Base-by-base conservation (phyloP, 78 protist genomes). In the Dictyostelium capitatum region DNA sequence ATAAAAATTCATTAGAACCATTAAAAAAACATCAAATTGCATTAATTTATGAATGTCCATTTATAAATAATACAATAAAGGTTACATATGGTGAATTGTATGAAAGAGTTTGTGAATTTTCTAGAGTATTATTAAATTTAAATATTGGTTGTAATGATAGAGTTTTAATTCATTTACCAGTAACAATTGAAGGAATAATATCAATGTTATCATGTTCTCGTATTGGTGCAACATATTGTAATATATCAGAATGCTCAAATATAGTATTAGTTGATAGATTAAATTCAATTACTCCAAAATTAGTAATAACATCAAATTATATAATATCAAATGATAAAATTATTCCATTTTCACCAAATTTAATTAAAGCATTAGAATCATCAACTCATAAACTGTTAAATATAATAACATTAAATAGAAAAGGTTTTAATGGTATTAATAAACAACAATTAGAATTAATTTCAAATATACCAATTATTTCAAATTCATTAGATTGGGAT, bases 131-230 rank as follows among this genome's bases (percentile, higher is more conserved):
- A 37, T 91, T 75, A 96, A 46, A 80, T 23, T 19, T 69, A 19
- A 98, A 97, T n/a, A 95, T 97, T 46, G 1, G 51, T 51, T 83
- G 90, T 56, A 98, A 98, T 30, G 98, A 98, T 81, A 79, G 80
- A 28, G 99, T 98, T 41, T 53, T 89, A 41, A 96, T 98, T 54
- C 98, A 96, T 92, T 79, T 98, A 97, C 96, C 99, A n/a, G 98
- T 93, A 97, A 41, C 85, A 15, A 51, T 83, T 20, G 97, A 97
- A 90, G 19, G 41, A 5, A 67, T 74, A 12, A 50, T 95, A 15
- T 82, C 98, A 32, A 97, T 98, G 98, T 97, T 98, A 32, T 98
- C 99, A 62, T 98, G 99, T 59, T 98, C 99, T 47, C 75, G 98
- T 12, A 84, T 98, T 19, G 99, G 99, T 54, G 98, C 98, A 14